Evolutionary conservation across 108 stramenopile genomes (phyloP), one percentile per base, ranked within the genome.

Genomic region (Seminavis robusta): DNA sequence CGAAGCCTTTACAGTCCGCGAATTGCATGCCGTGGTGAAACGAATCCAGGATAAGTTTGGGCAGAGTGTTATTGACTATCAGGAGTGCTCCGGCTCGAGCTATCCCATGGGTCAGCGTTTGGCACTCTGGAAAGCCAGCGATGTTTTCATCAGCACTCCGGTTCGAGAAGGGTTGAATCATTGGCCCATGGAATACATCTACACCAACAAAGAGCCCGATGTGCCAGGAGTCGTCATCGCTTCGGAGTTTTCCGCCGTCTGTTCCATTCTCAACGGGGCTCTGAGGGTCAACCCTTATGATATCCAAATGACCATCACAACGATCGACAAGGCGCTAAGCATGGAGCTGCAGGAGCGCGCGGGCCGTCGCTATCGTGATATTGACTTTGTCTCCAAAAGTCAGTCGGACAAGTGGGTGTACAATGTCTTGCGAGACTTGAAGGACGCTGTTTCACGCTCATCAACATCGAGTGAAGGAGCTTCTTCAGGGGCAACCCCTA

Each of bases 221-320:
- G 40, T 48, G 33, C 91, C 97, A 1, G 98, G 98, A 29, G 97
- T 98, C 11, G 95, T 98, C 16, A 85, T 99, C 33, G 79, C 94
- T 6, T 97, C 95, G 2, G 99, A 99, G 68, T 98, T 98, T 63
- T 92, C 94, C 17, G 95, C 99, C 2, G 95, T 97, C 26, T 79
- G 86, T 48, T 84, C 84, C 20, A 92, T 99, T 44, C 73, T 99
- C 26, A 98, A 98, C 71, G 97, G 97, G 16, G 94, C 96, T 13
- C 59, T 99, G 36, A 79, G 95, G n/a, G 88, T 99, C 28, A 99
- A 99, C 63, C 98, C 98, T 2, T 99, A 83, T 70, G 92, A 98
- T 47, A 81, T 97, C 37, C 76, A 88, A 57, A 80, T 83, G 81
- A 77, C 87, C 3, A 86, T 91, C 15, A 89, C 80, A 0, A 80